phyloP scores from a whole-genome alignment of 805 yeast species.

The Maudiozyma saulgeensis region DNA sequence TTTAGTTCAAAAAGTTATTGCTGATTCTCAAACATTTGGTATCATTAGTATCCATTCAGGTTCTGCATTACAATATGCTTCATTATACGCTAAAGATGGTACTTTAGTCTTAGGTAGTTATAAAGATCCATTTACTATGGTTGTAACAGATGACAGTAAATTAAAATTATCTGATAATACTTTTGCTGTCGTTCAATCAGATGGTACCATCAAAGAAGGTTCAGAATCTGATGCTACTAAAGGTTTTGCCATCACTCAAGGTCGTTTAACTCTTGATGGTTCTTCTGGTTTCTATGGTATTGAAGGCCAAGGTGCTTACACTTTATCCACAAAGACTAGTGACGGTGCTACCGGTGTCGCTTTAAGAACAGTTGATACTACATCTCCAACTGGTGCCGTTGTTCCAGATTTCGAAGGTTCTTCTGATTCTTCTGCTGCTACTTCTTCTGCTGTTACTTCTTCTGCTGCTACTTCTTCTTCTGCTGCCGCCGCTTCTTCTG shows the following conservation, averaged over 20 bases:
- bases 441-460: constrained; percentile 1
- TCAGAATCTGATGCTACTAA: constrained; percentile 20
- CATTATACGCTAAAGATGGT: constrained; percentile 16
- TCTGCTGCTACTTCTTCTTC: not conserved
- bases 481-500: constrained; percentile 18
- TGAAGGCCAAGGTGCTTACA: constrained; percentile 24
- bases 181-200: constrained; percentile 22
- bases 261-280: constrained; percentile 31
- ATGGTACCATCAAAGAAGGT: constrained; percentile 17
- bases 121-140: constrained; percentile 10
- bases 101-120: constrained; percentile 12
- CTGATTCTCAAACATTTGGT: constrained; percentile 33
- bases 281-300: constrained; percentile 32
- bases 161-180: constrained; percentile 25
- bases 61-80: constrained; percentile 26
- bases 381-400: constrained; percentile 8
- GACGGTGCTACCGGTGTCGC: constrained; percentile 17
- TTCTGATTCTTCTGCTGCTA: constrained; percentile 2
- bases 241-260: constrained; percentile 34
- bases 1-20: constrained; percentile 18
- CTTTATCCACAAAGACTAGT: constrained; percentile 17
- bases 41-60: constrained; percentile 30
- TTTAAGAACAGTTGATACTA: constrained; percentile 11
- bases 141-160: constrained; percentile 28
- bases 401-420: constrained; percentile 14